These are phyloP conservation scores for Trichoderma hamatum DNA, from an alignment of 2,329 filamentous ascomycete species.

Conservation along the genomic window DNA sequence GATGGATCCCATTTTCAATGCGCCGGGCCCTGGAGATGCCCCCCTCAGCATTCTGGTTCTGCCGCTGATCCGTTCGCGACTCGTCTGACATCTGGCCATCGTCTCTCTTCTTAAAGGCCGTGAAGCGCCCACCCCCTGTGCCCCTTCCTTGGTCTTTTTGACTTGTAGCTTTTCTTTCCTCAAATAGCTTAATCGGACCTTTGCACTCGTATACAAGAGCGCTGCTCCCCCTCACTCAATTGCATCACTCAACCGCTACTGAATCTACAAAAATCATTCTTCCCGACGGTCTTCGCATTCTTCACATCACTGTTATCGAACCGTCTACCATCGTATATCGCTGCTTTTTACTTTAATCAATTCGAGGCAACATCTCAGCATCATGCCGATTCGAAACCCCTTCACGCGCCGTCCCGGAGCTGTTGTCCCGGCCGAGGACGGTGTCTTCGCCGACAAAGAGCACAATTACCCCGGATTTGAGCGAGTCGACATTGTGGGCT, in stretches of 20 bases:
- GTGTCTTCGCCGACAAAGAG: conserved; percentile 48
- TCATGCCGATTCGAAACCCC: conserved; percentile 74
- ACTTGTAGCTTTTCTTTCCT: conserved; percentile 15
- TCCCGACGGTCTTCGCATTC: neutral
- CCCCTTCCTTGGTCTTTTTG: conserved; percentile 6
- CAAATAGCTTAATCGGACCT: neutral
- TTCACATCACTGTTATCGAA: neutral
- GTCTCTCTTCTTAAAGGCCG: neutral
- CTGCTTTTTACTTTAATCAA: neutral
- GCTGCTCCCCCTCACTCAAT: conserved; percentile 7
- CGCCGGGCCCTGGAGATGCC: neutral
- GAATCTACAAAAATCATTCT: conserved; percentile 4
- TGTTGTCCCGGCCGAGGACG: conserved; percentile 55
- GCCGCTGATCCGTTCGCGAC: conserved; percentile 16
- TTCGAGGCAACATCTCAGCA: neutral
- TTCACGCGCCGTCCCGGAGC: conserved; percentile 63
- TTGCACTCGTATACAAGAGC: neutral
- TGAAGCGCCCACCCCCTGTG: neutral
- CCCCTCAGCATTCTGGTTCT: conserved; percentile 2
- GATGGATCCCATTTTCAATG: neutral
- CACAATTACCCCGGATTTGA: conserved; percentile 53
- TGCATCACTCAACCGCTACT: neutral
- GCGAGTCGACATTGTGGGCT: conserved; percentile 64
- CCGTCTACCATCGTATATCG: neutral
- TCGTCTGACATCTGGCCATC: conserved; percentile 23